Evolutionary conservation across 2,329 filamentous ascomycete genomes (phyloP), one percentile per base, ranked within the genome.

Genomic region (Simplicillium aogashimaense): DNA sequence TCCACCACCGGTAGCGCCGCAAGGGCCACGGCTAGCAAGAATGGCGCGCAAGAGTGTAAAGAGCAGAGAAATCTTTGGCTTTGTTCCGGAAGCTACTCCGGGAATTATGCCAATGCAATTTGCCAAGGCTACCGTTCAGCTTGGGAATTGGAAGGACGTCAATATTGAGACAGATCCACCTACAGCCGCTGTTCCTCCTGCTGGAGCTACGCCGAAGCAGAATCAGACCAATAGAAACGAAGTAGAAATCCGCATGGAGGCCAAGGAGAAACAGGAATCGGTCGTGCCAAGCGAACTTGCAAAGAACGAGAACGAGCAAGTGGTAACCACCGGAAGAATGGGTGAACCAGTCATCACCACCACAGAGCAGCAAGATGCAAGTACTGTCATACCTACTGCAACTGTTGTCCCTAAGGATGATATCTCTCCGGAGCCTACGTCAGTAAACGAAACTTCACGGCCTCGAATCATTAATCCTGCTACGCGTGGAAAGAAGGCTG

Each of bases 401-500:
- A 25, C 6, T 9, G 9, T 6, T 5, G 6, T 25, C 5, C 6
- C 20, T 25, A 25, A 25, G 9, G 20, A 25, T 25, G 20, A 25
- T 9, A 25, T 25, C 9, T 25, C 20, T 25, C 20, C 20, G 20
- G 20, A 25, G 9, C 20, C 20, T 5, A 25, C 20, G 9, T 6
- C 20, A 5, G 9, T 25, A 25, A 9, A 25, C 15, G 36, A 11
- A 29, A 13, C 13, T 12, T 9, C 13, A 9, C 12, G 12, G 38
- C 50, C 45, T 7, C 52, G 49, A 34, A 56, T 70, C 32, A 47
- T 43, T 7, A 74, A 74, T 42, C 70, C 71, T 14, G 72, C 72
- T 4, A 72, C 67, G 10, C 59, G 71, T 48, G 72, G 72, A 28
- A 69, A 59, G 43, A 75, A 75, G 50, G 71, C 72, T 32, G 70